A percentile compares a stretch with the other conserved stretches of the same genome.
Conservation (phyloP, 2,329 filamentous ascomycete genomes). For the Atkinsonella hypoxylon region DNA sequence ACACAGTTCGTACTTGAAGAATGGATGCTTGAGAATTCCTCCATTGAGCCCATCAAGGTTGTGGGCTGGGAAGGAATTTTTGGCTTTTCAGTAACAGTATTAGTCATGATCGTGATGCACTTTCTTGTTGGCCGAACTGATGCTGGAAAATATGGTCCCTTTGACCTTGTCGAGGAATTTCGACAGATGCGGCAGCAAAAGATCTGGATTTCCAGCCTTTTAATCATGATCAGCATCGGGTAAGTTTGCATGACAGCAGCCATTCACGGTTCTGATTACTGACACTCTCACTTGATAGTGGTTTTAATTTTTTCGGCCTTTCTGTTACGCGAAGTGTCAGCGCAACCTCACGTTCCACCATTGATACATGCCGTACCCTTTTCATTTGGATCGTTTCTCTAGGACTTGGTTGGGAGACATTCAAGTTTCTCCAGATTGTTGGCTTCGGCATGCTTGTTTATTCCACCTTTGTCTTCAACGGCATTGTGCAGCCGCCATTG, state of each 20-base stretch:
- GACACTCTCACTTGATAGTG: conserved; percentile 36
- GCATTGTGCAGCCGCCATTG: conserved; percentile 74
- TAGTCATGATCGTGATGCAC: conserved; percentile 73
- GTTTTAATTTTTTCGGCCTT: conserved; percentile 97
- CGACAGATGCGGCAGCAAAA: conserved; percentile 59
- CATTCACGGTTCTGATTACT: neutral
- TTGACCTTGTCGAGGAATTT: conserved; percentile 81
- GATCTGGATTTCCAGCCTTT: conserved; percentile 64
- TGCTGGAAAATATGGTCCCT: conserved; percentile 67
- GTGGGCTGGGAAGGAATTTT: conserved; percentile 96
- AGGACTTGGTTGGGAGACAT: conserved; percentile 87
- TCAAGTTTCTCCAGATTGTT: conserved; percentile 90
- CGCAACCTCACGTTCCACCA: conserved; percentile 87
- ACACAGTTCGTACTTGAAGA: conserved; percentile 95
- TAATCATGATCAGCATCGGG: conserved; percentile 98
- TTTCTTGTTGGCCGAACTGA: conserved; percentile 62
- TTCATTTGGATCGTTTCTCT: conserved; percentile 98
- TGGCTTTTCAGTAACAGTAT: conserved; percentile 67
- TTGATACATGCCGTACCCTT: conserved; percentile 91
- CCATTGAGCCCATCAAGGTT: conserved; percentile 69
- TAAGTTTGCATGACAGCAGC: conserved; percentile 25
- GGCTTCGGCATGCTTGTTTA: conserved; percentile 89
- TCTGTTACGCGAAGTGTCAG: conserved; percentile 83
- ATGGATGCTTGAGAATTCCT: conserved; percentile 61
- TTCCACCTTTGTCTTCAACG: conserved; percentile 94